These are phyloP conservation scores for Schizothecium vesticola DNA, from an alignment of 495 filamentous ascomycete genomes.

Conservation along the genomic window DNA sequence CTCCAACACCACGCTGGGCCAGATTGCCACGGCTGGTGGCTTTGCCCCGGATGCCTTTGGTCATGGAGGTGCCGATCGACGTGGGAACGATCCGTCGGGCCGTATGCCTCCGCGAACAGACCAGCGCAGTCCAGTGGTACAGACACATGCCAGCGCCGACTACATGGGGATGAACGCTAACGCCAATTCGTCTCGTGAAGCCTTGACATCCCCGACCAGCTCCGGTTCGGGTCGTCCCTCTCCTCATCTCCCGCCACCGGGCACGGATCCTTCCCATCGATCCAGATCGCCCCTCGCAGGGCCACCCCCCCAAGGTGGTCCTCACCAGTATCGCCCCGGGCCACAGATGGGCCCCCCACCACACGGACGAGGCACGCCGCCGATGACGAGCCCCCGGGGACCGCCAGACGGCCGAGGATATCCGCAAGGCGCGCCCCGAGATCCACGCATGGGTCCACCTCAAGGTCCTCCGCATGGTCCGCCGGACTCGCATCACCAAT, in stretches of 20 bases:
- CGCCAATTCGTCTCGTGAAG: slow-evolving; percentile 45
- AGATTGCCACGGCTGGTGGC: slow-evolving; percentile 62
- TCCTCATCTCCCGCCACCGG: slow-evolving; percentile 31
- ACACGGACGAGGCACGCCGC: slow-evolving; percentile 12
- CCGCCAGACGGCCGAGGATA: slow-evolving; percentile 21
- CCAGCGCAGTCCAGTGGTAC: slow-evolving; percentile 41
- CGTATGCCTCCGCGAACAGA: slow-evolving; percentile 26
- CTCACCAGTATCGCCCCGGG: slow-evolving; percentile 11
- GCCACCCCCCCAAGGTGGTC: slow-evolving; percentile 6
- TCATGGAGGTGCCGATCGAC: slow-evolving; percentile 9
- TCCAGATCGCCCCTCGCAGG: slow-evolving; percentile 32
- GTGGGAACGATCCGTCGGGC: slow-evolving; percentile 24
- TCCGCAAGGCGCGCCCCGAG: slow-evolving; percentile 10
- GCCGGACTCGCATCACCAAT: not conserved
- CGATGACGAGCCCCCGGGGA: slow-evolving; percentile 24
- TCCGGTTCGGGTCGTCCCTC: slow-evolving; percentile 20
- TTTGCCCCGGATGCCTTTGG: slow-evolving; percentile 28
- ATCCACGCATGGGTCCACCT: slow-evolving; percentile 14
- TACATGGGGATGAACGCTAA: slow-evolving; percentile 47
- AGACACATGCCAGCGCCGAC: slow-evolving; percentile 38
- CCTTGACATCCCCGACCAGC: slow-evolving; percentile 31
- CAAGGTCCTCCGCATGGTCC: not conserved
- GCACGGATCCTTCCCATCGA: slow-evolving; percentile 26
- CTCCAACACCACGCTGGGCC: slow-evolving; percentile 71
- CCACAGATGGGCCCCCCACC: slow-evolving; percentile 11